Evolutionary conservation across 2,329 filamentous ascomycete species (phyloP), one percentile per base, ranked within the genome.

Genomic region (Talaromyces verruculosus): DNA sequence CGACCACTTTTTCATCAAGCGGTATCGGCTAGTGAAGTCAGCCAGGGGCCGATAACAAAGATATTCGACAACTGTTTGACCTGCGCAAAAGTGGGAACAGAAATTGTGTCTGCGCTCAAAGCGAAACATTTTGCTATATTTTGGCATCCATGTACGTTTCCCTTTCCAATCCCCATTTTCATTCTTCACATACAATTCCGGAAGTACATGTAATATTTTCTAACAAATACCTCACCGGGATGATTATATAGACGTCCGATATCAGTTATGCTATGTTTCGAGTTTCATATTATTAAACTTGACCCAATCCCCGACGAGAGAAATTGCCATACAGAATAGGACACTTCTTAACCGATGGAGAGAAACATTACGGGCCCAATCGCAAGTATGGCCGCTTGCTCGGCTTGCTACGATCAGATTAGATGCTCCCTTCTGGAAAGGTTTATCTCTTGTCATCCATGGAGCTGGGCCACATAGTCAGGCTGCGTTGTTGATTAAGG

Each of bases 231-330:
- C n/a, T 61, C 15, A 19, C 7, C 11, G 10, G 11, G 15, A 19
- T 51, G 47, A 17, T 7, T 28, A 37, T 13, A 30, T 33, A 61
- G 59, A 61, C 19, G 59, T 51, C 7, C 59, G 59, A 33, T 61
- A 49, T 41, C 59, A 61, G n/a, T n/a, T 61, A 47, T 47, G 41
- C n/a, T 61, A 61, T 35, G 30, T 61, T 47, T 61, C 59, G 4
- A 61, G 41, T 15, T 61, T 61, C 15, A 61, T 61, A 33, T 39
- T 61, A 33, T 25, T 61, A 5, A 47, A 35, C n/a, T 35, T 61
- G 10, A 45, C 45, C 5, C 59, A 61, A 5, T 61, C 59, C 1
- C 41, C 41, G 2, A 47, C 22, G 4, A 61, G 37, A 51, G 45
- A 61, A 22, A 51, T 41, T 17, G 59, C 59, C 43, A 11, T 33